phyloP scores from a whole-genome alignment of 2,329 filamentous ascomycete species.

The Colletotrichum karsti region DNA sequence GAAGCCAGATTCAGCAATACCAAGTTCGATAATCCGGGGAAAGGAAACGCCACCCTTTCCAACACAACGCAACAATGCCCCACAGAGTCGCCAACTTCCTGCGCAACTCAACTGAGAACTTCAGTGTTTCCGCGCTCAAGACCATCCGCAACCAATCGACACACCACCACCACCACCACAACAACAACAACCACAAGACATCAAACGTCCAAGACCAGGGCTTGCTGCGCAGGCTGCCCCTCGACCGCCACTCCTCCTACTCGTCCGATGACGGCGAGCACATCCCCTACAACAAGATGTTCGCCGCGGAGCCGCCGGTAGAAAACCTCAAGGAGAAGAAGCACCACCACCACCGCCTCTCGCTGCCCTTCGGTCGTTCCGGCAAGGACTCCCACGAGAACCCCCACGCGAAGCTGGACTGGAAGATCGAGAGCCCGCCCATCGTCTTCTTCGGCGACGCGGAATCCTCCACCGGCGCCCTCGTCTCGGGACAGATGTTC shows the following conservation, averaged over 20 bases:
- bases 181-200: background rate
- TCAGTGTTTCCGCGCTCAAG: conserved; percentile 45
- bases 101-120: conserved; percentile 62
- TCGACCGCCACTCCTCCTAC: conserved; percentile 27
- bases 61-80: conserved; percentile 54
- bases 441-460: conserved; percentile 83
- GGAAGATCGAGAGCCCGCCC: conserved; percentile 85
- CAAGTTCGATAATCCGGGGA: conserved; percentile 12
- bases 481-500: conserved; percentile 85
- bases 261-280: conserved; percentile 29
- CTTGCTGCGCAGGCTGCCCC: conserved; percentile 9
- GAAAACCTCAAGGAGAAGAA: conserved; percentile 39
- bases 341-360: conserved; percentile 47
- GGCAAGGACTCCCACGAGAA: conserved; percentile 48
- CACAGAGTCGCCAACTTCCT: conserved; percentile 67
- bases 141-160: conserved; percentile 39
- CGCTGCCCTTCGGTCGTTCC: conserved; percentile 46
- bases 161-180: conserved; percentile 1
- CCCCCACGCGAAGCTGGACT: conserved; percentile 54
- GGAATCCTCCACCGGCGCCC: conserved; percentile 79
- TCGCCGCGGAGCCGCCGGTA: conserved; percentile 20
- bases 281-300: conserved; percentile 29
- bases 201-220: conserved; percentile 15
- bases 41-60: background rate
- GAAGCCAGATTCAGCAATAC: background rate